Base-by-base conservation (phyloP, 345 rosid species). In the Camelina hispida region DNA sequence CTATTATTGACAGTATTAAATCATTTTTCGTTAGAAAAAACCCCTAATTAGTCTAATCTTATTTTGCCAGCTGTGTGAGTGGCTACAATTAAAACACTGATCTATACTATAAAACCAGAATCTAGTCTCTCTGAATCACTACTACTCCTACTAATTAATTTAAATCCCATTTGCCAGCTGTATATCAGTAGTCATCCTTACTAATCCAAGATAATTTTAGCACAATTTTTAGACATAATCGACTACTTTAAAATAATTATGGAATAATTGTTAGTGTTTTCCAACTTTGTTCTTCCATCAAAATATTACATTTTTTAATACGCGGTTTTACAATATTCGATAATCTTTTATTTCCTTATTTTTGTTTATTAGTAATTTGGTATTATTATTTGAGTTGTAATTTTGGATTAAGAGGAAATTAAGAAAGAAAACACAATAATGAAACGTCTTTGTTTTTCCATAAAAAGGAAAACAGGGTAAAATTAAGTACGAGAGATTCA, bases 381-480 rank as follows among this genome's bases (percentile, higher is more conserved):
- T 60, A 61, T 35, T 60, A 61, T 35, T 16, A 8, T 38, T 3
- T 14, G 20, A 38, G 14, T 42, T 40, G 42, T 56, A 16, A 50
- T 18, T 18, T 37, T 23, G 32, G 22, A 30, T 20, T 44, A 62
- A 62, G 50, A 40, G 22, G 18, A 47, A 47, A 47, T 7, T 28
- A 28, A 17, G 62, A 5, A 64, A 35, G 23, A 46, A 67, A 11
- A 69, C 25, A 40, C 58, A 72, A 62, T 42, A 60, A 71, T 57
- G 67, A 70, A 77, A 77, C 72, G 76, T 77, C 80, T 58, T 78
- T 78, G 43, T 78, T 66, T 71, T 78, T 50, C 77, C 42, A 66
- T 40, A 71, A 66, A 78, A 66, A 65, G 73, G 9, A 72, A 71
- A 77, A 71, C 77, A 70, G 23, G 76, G 68, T 66, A 58, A 65